Evolutionary conservation across 257 asterid species (phyloP), one percentile per base, ranked within the genome.

Genomic region (Datura wrightii): DNA sequence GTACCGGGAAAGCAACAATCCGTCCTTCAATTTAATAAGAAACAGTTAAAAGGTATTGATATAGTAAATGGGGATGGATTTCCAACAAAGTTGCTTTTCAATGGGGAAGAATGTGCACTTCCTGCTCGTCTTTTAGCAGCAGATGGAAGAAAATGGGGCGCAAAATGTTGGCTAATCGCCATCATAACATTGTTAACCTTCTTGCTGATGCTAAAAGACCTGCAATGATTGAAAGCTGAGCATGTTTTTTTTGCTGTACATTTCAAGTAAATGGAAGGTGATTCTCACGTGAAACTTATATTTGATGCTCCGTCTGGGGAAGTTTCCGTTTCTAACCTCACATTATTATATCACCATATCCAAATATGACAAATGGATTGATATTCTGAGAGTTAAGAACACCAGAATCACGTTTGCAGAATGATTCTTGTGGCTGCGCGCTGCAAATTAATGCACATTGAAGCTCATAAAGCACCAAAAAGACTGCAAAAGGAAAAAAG

Each of bases 1-100:
- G 89, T 96, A 6, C 99, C 99, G 0, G 98, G 99, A 65, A 96
- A 96, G 87, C 99, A 93, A 84, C 99, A 94, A 84, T 88, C 98
- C 1, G 98, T 94, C 13, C 85, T 96, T 3, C 91, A 95, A 2
- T 96, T 96, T 85, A 37, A 86, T 4, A 96, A 96, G 92, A 93
- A 93, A 31, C 83, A 83, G n/a, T 10, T 86, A 0, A 84, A 66
- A 1, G 36, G 72, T 1, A 15, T 96, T 15, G 85, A 93, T 52
- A 86, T 96, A 13, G 14, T 85, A 1, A 53, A 50, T 0, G 98
- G 99, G 2, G 98, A 96, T 86, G 99, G 98, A 15, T 96, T 94
- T 83, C 99, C 99, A 24, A 34, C 95, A 0, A 94, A 86, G 83
- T 63, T 96, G 11, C 80, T 79, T 87, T 96, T 96, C 97, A 94